Evolutionary conservation across 441 rosid genomes (phyloP), one percentile per base, ranked within the genome.

Genomic region (Manihot esculenta): DNA sequence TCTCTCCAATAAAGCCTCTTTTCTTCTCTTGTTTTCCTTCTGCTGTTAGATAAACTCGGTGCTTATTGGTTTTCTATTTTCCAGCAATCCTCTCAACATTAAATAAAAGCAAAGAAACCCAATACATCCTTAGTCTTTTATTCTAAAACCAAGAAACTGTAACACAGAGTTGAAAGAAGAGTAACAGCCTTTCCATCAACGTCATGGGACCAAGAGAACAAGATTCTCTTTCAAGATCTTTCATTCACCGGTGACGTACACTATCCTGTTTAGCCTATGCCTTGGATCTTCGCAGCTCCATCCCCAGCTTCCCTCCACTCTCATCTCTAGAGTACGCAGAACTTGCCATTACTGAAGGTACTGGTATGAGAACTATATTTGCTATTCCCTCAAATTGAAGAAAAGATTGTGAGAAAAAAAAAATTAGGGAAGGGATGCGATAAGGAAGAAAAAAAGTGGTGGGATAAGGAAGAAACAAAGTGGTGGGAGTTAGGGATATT

Each of bases 231-330:
- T 54, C 56, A 79, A 66, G 27, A 26, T 80, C 38, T 64, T 75
- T 21, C 75, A 66, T 66, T 77, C 75, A n/a, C 75, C 74, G 1
- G 50, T 81, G 0, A 79, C 82, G 2, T 83, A 67, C 47, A 69
- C 79, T 57, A 62, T 77, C 75, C 72, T 86, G 64, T 48, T 82
- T 65, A 75, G 74, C 80, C 45, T 88, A 79, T 74, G 72, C 82
- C 21, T 55, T 86, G 10, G 93, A 93, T 73, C 84, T 54, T 88
- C 8, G 77, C 92, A 30, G 81, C 89, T 33, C 64, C 77, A 17
- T 64, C 69, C n/a, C 38, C 63, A 33, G 7, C 41, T 42, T 68
- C 3, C 62, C 76, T 0, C 74, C 69, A 27, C 55, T 76, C 1
- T 49, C 57, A 4, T 61, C 80, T 13, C 74, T 69, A 23, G 20